Base-by-base conservation (phyloP, 768 basidiomycete species). In the Naganishia antarctica region DNA sequence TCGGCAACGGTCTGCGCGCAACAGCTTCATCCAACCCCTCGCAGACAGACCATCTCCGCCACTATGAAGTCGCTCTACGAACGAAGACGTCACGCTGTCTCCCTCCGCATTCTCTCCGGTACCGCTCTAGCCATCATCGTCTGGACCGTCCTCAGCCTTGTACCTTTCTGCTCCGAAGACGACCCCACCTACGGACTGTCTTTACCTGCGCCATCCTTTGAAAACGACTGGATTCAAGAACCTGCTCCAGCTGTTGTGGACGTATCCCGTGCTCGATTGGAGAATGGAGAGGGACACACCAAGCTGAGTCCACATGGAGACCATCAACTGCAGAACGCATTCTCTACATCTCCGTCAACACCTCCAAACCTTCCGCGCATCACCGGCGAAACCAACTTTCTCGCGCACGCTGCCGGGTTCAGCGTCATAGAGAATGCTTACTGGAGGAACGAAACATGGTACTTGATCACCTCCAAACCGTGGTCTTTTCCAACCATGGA, bases 371-470 rank as follows among this genome's bases (percentile, higher is more conserved):
- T 18, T 8, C 7, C 32, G 13, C 37, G 26, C 5, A 15, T 11
- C 11, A 7, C 15, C 16, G 34, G 16, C 21, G 53, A 57, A n/a
- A 57, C 53, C 4, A 37, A 9, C 18, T 49, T 72, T 16, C 61
- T 70, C 43, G 53, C 61, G 16, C 68, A 70, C 31, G 68, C 68
- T 8, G 62, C 71, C 6, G 71, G 71, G 16, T 72, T 62, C 53
- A 68, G 66, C 21, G 71, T 72, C 31, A 61, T 72, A 12, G 62
- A 68, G 63, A 69, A 70, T 47, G 67, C 68, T 6, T 73, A 70
- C 64, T 71, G 66, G 70, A 44, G 44, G 29, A 70, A 70, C 44
- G 60, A 65, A 9, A 66, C 64, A 1, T 73, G 65, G 60, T 61
- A 64, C 48, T 67, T 73, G 57, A 26, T 73, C 26, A 71, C 70